Evolutionary conservation across 768 basidiomycete genomes (phyloP), one percentile per base, ranked within the genome.

Genomic region (Symmetrospora coprosmae): DNA sequence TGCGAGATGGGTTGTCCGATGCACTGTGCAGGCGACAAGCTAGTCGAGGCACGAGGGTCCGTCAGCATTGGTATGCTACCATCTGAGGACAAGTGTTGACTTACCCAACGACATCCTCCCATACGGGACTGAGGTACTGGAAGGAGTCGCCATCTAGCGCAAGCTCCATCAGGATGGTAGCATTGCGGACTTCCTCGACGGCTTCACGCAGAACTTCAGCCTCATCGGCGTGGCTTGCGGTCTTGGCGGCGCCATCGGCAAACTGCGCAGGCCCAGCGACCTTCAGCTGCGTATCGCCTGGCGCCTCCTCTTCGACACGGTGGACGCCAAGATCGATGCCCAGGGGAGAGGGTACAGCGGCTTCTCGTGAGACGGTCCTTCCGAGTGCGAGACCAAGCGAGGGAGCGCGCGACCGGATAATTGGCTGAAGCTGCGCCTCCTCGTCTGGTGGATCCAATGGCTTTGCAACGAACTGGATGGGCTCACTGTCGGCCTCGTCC

Each of bases 61-160:
- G 39, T 48, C 27, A 41, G n/a, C 3, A 35, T 38, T 46, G 46
- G 25, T 34, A 5, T 47, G 64, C 39, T 38, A 27, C 56, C 2
- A 14, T n/a, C n/a, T n/a, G n/a, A 43, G 23, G 5, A 23, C 13
- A 53, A 27, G 19, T n/a, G 27, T 47, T 67, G 34, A 71, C 86
- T 65, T 73, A 88, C 88, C 85, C 87, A 53, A 92, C 82, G 23
- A 97, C 87, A 53, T 85, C 82, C 67, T 82, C 77, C 87, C 94
- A 97, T 0, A 91, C 89, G 69, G 91, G 87, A 73, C 94, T 97
- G 45, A 92, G 79, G 86, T 90, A 99, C 67, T 89, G 81, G 67
- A 97, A 83, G 66, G 89, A 84, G 45, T 96, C 90, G 8, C 89
- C 90, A 70, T 96, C 89, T 65, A 96, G 76, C 71, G 83, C 84